Conservation (phyloP, 2,329 filamentous ascomycete genomes). For the Gremmenia infestans region DNA sequence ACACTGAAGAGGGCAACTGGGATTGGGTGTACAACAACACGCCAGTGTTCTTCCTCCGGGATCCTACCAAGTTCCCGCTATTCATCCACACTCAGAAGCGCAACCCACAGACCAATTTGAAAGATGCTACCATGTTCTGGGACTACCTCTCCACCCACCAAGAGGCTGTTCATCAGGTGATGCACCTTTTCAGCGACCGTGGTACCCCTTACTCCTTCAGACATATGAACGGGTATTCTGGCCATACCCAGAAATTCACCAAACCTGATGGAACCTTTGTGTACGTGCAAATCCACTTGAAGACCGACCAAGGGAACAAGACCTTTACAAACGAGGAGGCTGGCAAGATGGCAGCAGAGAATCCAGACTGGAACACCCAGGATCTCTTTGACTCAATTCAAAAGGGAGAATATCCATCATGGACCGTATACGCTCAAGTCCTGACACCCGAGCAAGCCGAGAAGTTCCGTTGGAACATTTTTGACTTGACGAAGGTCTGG, state of each 20-base stretch:
- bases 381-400: constrained; percentile 62
- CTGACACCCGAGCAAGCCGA: constrained; percentile 58
- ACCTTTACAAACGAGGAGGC: constrained; percentile 56
- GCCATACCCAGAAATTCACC: constrained; percentile 62
- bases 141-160: constrained; percentile 53
- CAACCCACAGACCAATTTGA: constrained; percentile 66
- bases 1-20: constrained; percentile 66
- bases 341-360: constrained; percentile 45
- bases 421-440: constrained; percentile 60
- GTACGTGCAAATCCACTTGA: constrained; percentile 61
- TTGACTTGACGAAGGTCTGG: constrained; percentile 68
- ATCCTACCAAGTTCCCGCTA: constrained; percentile 68
- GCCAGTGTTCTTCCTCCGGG: constrained; percentile 71
- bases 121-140: constrained; percentile 49
- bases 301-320: constrained; percentile 58
- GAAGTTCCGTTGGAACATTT: constrained; percentile 57
- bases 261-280: constrained; percentile 62
- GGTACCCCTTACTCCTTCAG: constrained; percentile 62
- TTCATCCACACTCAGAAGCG: constrained; percentile 78
- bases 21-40: constrained; percentile 75
- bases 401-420: constrained; percentile 55
- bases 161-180: constrained; percentile 58
- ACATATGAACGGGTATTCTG: constrained; percentile 64
- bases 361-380: constrained; percentile 58
- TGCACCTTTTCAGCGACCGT: constrained; percentile 62